These are phyloP conservation scores for Epicoccum sorghinum DNA, from an alignment of 2,329 filamentous ascomycete genomes.

Conservation along the genomic window DNA sequence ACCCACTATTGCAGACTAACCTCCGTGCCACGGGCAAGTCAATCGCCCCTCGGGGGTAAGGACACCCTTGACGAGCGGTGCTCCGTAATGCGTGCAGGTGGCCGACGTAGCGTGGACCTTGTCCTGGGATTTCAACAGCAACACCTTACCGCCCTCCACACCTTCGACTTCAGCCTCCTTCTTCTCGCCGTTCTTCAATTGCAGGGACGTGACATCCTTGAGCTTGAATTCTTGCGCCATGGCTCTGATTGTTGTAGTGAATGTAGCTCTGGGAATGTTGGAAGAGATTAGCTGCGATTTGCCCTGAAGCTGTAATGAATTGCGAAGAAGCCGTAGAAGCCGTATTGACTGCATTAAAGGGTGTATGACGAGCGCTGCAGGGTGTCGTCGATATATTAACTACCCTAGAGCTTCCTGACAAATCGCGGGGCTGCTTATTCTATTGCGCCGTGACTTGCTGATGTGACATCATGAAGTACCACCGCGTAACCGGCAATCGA, in stretches of 20 bases:
- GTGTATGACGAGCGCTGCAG: slow-evolving; percentile 4
- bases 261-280: slow-evolving; percentile 27
- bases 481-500: slow-evolving; percentile 14
- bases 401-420: slow-evolving; percentile 8
- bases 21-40: slow-evolving; percentile 96
- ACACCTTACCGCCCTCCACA: slow-evolving; percentile 81
- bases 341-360: slow-evolving; percentile 38
- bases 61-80: slow-evolving; percentile 84
- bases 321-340: slow-evolving; percentile 30
- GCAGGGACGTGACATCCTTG: slow-evolving; percentile 76
- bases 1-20: slow-evolving; percentile 54
- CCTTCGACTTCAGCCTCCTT: slow-evolving; percentile 90
- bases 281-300: slow-evolving; percentile 21
- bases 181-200: slow-evolving; percentile 81
- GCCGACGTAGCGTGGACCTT: slow-evolving; percentile 79
- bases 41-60: slow-evolving; percentile 80
- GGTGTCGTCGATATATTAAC: slow-evolving; percentile 16
- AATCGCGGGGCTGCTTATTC: slow-evolving; percentile 18
- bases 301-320: slow-evolving; percentile 22
- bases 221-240: slow-evolving; percentile 64
- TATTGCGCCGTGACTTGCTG: slow-evolving; percentile 15
- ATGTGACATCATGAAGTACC: slow-evolving; percentile 26
- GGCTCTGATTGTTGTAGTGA: slow-evolving; percentile 35
- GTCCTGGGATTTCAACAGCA: slow-evolving; percentile 79
- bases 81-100: slow-evolving; percentile 91